phyloP scores from a whole-genome alignment of 495 filamentous ascomycete genomes.

The Trichoderma orchidacearum region DNA sequence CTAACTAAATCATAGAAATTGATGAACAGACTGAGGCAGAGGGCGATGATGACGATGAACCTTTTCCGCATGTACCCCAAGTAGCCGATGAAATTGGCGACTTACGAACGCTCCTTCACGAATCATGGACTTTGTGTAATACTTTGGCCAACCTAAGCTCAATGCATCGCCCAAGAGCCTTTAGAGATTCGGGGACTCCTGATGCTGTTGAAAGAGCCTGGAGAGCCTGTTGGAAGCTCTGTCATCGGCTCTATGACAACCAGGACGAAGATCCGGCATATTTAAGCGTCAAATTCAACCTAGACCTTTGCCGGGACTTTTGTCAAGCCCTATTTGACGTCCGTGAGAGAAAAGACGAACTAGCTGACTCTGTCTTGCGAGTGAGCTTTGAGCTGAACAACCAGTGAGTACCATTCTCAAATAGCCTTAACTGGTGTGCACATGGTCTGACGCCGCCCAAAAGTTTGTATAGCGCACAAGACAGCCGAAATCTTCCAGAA shows the following conservation, averaged over 20 bases:
- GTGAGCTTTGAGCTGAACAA: constrained; percentile 95
- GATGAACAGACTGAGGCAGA: constrained; percentile 26
- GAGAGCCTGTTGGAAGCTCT: constrained; percentile 85
- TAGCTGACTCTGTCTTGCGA: constrained; percentile 68
- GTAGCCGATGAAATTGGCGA: constrained; percentile 43
- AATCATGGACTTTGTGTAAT: constrained; percentile 93
- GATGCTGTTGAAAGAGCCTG: constrained; percentile 74
- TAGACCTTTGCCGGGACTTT: constrained; percentile 83
- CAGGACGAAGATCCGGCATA: constrained; percentile 53
- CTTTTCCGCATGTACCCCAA: background rate
- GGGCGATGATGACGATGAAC: constrained; percentile 26
- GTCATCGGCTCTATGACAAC: constrained; percentile 74
- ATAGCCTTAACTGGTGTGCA: background rate
- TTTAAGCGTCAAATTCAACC: constrained; percentile 58
- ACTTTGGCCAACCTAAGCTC: constrained; percentile 76
- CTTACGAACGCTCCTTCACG: constrained; percentile 62
- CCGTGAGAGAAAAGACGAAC: constrained; percentile 57
- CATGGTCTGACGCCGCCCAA: constrained; percentile 7
- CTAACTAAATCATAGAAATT: constrained; percentile 31
- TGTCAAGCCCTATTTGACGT: constrained; percentile 84
- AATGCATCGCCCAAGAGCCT: constrained; percentile 66
- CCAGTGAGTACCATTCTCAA: constrained; percentile 32
- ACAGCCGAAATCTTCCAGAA: constrained; percentile 64
- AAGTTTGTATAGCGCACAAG: constrained; percentile 75
- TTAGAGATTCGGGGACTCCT: constrained; percentile 52